A percentile compares a stretch with the other conserved stretches of the same genome.
These are phyloP conservation scores for Camellia oleifera DNA, from an alignment of 179 eudicot genomes.

Conservation along the genomic window DNA sequence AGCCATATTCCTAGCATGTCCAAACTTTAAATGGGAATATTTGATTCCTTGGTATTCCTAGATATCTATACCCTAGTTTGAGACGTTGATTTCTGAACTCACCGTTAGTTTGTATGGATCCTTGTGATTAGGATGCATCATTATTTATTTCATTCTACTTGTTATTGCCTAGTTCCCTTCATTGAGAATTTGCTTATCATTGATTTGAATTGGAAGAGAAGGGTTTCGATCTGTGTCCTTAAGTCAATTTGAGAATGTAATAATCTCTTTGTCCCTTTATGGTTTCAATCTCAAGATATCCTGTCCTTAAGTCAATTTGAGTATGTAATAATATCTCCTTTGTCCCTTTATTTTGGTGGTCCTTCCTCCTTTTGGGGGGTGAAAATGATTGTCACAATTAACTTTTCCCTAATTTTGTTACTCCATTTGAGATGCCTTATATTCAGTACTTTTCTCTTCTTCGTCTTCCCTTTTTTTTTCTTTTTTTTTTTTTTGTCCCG, in stretches of 20 bases:
- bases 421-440: slow-evolving; percentile 1
- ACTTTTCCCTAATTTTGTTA: not conserved
- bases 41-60: not conserved
- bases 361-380: not conserved
- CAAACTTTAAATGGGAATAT: not conserved
- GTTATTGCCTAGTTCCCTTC: not conserved
- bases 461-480: not conserved
- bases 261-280: too few relatives aligned
- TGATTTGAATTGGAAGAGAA: not conserved
- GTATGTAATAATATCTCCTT: not conserved
- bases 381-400: not conserved
- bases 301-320: not conserved
- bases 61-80: not conserved
- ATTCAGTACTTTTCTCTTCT: not conserved
- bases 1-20: not conserved
- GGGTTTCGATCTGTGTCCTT: too few relatives aligned
- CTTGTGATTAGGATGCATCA: not conserved
- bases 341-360: not conserved
- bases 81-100: not conserved
- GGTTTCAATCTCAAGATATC: not conserved
- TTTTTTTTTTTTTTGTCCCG: too few relatives aligned
- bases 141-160: not conserved
- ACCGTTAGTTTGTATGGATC: not conserved
- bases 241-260: too few relatives aligned
- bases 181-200: not conserved